Percentiles rank a stretch among this genome's conserved stretches.
phyloP scores from a whole-genome alignment of 139 green algal genomes.

The Coccomyxa sp. region DNA sequence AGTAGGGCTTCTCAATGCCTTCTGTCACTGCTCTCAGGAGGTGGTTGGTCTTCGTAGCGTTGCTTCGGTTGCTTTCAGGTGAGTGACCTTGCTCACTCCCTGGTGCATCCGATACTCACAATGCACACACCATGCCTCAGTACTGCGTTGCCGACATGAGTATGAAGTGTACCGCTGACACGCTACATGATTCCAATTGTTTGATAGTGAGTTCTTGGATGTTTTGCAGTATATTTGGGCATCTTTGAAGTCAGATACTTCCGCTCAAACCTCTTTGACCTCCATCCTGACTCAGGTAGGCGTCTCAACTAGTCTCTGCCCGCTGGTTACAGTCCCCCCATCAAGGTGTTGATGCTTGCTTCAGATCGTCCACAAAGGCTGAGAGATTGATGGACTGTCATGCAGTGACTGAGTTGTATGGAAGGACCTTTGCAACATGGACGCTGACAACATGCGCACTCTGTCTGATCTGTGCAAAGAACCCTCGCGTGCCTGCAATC shows the following conservation, averaged over 20 bases:
- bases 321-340: too few species aligned
- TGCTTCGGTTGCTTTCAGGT: conserved; percentile 71
- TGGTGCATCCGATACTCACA: too few species aligned
- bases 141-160: too few species aligned
- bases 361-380: too few species aligned
- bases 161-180: background rate
- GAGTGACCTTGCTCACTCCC: too few species aligned
- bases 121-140: too few species aligned
- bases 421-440: conserved; percentile 79
- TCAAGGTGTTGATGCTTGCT: too few species aligned
- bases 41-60: conserved; percentile 73
- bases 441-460: conserved; percentile 74
- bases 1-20: too few species aligned
- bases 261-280: conserved; percentile 62
- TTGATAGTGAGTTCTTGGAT: background rate
- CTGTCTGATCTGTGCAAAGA: conserved; percentile 73
- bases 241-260: conserved; percentile 58
- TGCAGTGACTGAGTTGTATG: conserved; percentile 75
- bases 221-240: conserved; percentile 69
- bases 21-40: conserved; percentile 50
- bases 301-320: too few species aligned
- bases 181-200: background rate
- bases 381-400: background rate
- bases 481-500: conserved; percentile 60
- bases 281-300: conserved; percentile 58